Evolutionary conservation across 2,329 filamentous ascomycete genomes (phyloP), one percentile per base, ranked within the genome.

Genomic region (Dryadomyces quercivorus): DNA sequence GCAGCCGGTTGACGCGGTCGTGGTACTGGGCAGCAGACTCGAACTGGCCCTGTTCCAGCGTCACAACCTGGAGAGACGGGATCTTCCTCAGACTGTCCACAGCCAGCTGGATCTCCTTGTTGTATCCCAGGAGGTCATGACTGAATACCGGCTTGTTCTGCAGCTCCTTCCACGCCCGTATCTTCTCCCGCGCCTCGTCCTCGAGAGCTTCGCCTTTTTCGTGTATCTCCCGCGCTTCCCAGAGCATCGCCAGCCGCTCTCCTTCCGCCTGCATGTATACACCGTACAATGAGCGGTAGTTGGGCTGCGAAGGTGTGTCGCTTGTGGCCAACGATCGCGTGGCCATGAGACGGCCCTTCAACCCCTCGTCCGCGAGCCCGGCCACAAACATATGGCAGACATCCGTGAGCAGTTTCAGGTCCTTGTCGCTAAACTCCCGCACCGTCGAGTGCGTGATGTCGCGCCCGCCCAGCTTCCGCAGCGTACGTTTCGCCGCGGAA

Each of bases 211-310:
- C 60, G 31, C 68, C 66, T 26, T 60, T 63, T 56, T 71, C 73
- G n/a, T 51, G 60, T 1, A 72, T 57, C 5, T 65, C 45, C 50
- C 69, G 65, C 22, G 58, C 62, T 20, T 75, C 71, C 71, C 72
- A 79, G 2, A 69, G 61, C 62, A 75, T 70, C 1, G 75, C 67
- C 21, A 81, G 63, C 20, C 68, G 67, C 61, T 84, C 80, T 8
- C 80, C 80, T 60, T 84, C 80, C 2, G 73, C 65, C 58, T 82
- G 77, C 15, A 68, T 72, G 57, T 69, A 73, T 2, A 80, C 71
- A 0, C 78, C 77, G n/a, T 70, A 65, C 1, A 84, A 71, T 3
- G 78, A 77, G 43, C 76, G 73, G 55, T 69, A 65, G 51, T 64
- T 65, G 6, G 65, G 59, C 2, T 58, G 52, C 2, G 63, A 61